Conservation (phyloP, 2,329 filamentous ascomycete species). For the Calycina marina region DNA sequence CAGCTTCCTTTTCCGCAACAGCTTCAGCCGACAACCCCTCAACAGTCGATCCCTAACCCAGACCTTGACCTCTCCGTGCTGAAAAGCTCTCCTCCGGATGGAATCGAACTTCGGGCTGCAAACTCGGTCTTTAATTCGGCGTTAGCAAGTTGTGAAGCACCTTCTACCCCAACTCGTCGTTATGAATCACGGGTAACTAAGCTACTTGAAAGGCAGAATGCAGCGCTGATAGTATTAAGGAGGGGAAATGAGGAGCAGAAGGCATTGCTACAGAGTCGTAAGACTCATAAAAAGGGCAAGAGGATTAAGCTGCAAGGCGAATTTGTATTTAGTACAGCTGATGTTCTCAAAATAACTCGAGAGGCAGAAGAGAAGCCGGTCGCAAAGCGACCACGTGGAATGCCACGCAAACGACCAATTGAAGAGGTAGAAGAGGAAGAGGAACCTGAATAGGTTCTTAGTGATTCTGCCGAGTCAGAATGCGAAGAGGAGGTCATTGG, state of each 20-base stretch:
- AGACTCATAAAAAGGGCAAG: not conserved
- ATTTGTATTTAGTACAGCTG: too few species aligned
- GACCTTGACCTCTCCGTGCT: not conserved
- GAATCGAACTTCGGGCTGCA: not conserved
- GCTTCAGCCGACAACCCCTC: not conserved
- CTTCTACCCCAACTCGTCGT: not conserved
- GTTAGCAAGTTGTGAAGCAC: not conserved
- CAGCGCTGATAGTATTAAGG: not conserved
- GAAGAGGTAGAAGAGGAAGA: too few species aligned
- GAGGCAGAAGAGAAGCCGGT: too few species aligned
- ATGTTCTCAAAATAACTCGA: too few species aligned
- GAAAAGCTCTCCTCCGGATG: not conserved
- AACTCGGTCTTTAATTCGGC: not conserved
- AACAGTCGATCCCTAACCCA: not conserved
- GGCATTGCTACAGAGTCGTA: not conserved
- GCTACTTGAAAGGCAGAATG: not conserved
- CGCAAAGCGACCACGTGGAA: too few species aligned
- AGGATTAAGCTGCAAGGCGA: constrained; percentile 1
- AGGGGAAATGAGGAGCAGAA: not conserved
- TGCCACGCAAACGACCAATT: too few species aligned
- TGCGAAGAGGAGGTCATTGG: too few species aligned
- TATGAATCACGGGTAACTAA: not conserved
- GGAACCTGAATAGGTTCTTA: too few species aligned
- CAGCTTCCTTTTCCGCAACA: not conserved
- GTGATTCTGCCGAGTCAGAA: too few species aligned